A percentile compares a stretch with the other conserved stretches of the same genome.
These are phyloP conservation scores for Colletotrichum phormii DNA, from an alignment of 2,329 filamentous ascomycete species.

Conservation along the genomic window DNA sequence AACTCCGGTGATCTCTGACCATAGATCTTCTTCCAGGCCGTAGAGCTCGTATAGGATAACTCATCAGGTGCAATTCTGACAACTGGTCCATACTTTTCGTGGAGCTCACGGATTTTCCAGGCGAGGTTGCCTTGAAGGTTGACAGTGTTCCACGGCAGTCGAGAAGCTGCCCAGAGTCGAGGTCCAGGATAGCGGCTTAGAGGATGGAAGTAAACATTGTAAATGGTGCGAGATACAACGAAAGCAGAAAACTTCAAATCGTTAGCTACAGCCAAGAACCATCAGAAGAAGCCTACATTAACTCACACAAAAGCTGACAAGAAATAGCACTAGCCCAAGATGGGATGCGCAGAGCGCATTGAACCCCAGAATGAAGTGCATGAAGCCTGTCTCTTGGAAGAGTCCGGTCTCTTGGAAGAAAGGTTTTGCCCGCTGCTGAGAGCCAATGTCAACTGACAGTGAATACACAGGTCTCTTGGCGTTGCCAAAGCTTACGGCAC, in stretches of 20 bases:
- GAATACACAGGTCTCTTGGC: background rate
- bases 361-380: background rate
- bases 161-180: conserved; percentile 65
- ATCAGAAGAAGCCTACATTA: background rate
- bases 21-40: conserved; percentile 36
- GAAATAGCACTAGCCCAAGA: background rate
- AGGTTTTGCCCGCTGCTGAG: background rate
- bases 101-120: conserved; percentile 54
- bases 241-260: background rate
- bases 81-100: conserved; percentile 46
- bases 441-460: background rate
- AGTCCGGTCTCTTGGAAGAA: no score
- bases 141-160: conserved; percentile 56
- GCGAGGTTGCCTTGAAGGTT: conserved; percentile 51
- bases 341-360: background rate
- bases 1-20: conserved; percentile 31
- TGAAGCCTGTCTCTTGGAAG: background rate
- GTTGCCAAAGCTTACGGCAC: background rate
- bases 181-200: conserved; percentile 80
- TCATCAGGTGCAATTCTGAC: conserved; percentile 46
- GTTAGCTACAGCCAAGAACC: background rate
- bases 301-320: background rate
- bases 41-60: conserved; percentile 26
- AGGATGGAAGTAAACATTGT: conserved; percentile 57
- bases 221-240: conserved; percentile 28